Percentiles rank a stretch among this genome's conserved stretches.
Evolutionary conservation across 2,329 filamentous ascomycete genomes (phyloP).

Genomic region (Alternaria metachromatica): DNA sequence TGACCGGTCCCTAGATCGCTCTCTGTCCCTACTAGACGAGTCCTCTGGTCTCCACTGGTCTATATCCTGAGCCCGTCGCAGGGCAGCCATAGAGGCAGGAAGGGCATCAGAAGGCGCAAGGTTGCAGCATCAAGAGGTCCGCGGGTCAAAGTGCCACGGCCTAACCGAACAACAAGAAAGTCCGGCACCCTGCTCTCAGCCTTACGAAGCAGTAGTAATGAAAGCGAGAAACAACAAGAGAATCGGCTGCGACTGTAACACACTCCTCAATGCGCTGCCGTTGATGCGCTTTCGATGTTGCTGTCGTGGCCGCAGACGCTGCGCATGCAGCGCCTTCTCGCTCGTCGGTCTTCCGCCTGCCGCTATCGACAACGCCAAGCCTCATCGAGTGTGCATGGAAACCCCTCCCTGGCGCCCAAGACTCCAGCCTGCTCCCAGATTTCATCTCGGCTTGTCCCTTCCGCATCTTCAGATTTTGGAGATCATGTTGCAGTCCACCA

Average conservation of each 20-base stretch:
- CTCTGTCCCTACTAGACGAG: constrained; percentile 43
- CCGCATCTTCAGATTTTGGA: constrained; percentile 1
- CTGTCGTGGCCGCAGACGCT: constrained; percentile 26
- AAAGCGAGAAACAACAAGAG: constrained; percentile 15
- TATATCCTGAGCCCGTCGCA: constrained; percentile 51
- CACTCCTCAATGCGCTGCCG: constrained; percentile 26
- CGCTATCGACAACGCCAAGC: constrained; percentile 35
- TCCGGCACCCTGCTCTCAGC: constrained; percentile 27
- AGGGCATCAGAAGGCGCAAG: constrained; percentile 45
- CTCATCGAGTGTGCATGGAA: background rate
- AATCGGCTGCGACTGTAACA: constrained; percentile 17
- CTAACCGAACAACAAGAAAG: constrained; percentile 44
- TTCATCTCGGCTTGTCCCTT: constrained; percentile 1
- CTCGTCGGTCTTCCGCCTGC: constrained; percentile 36
- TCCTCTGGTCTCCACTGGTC: constrained; percentile 54
- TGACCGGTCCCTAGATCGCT: constrained; percentile 31
- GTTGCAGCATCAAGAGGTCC: constrained; percentile 46
- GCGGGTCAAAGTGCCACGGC: constrained; percentile 45
- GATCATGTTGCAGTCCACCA: constrained; percentile 5
- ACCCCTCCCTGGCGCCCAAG: background rate
- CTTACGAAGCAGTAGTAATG: constrained; percentile 16
- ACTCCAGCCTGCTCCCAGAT: constrained; percentile 1
- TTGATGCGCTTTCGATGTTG: constrained; percentile 32
- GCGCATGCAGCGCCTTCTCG: constrained; percentile 25
- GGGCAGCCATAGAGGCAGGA: constrained; percentile 54